Evolutionary conservation across 179 eudicot species (phyloP).

Genomic region (Beta lomatogona): DNA sequence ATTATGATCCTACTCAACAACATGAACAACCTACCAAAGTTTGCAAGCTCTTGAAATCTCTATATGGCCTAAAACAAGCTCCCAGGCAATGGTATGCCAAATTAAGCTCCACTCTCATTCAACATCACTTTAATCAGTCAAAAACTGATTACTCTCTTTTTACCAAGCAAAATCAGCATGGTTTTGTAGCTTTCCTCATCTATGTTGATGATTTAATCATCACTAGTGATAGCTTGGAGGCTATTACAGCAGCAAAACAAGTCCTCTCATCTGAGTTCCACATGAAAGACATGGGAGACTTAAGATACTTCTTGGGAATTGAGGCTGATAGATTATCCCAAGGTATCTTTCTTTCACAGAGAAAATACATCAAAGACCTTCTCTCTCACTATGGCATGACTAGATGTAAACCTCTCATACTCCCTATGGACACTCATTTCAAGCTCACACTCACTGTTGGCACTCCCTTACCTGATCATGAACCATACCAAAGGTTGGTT

Average conservation of each 20-base stretch:
- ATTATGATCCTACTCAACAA: not conserved
- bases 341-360: no score
- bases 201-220: not conserved
- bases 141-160: not conserved
- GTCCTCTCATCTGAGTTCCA: no score
- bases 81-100: not conserved
- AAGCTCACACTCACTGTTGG: not conserved
- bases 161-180: not conserved
- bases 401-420: not conserved
- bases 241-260: not conserved
- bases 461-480: not conserved
- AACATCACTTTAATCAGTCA: no score
- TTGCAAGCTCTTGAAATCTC: not conserved
- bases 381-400: not conserved
- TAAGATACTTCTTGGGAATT: no score
- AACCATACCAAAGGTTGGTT: not conserved
- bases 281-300: conserved; percentile 1
- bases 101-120: not conserved
- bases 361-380: no score
- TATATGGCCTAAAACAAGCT: not conserved
- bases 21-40: not conserved
- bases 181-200: not conserved
- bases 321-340: no score
- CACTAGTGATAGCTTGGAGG: no score
- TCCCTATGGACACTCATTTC: not conserved